Conservation (phyloP, 495 filamentous ascomycete genomes). For the Amphirosellinia nigrospora region DNA sequence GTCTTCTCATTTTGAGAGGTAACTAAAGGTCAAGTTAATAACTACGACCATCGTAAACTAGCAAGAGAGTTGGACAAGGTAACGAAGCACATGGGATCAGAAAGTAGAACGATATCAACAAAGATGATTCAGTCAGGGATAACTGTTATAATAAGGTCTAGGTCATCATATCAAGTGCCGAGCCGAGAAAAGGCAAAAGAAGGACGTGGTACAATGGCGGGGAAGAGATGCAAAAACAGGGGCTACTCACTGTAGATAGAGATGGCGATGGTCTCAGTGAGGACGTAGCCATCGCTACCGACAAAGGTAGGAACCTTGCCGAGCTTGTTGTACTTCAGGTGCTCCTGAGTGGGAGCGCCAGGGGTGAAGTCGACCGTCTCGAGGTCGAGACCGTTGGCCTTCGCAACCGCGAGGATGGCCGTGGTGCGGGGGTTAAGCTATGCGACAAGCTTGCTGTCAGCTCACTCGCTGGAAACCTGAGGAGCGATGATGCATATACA, state of each 20-base stretch:
- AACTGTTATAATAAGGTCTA: constrained; percentile 79
- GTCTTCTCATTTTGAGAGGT: constrained; percentile 99
- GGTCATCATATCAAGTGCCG: constrained; percentile 72
- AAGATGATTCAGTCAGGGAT: constrained; percentile 95
- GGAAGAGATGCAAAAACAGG: constrained; percentile 9
- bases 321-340: constrained; percentile 83
- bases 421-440: constrained; percentile 91
- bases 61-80: not conserved
- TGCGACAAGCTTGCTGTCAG: constrained; percentile 39
- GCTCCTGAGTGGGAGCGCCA: constrained; percentile 67
- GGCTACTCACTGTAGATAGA: constrained; percentile 86
- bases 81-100: constrained; percentile 46
- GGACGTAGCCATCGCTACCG: constrained; percentile 87
- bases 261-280: constrained; percentile 91
- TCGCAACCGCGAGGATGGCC: constrained; percentile 86
- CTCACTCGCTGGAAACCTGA: constrained; percentile 1
- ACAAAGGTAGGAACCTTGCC: constrained; percentile 92
- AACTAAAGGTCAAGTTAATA: constrained; percentile 64
- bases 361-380: constrained; percentile 78
- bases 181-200: constrained; percentile 22
- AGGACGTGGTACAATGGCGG: constrained; percentile 7
- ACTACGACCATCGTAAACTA: not conserved
- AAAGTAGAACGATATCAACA: constrained; percentile 78
- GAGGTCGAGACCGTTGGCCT: constrained; percentile 91
- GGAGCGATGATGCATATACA: not conserved